phyloP scores from a whole-genome alignment of 2,329 filamentous ascomycete species.

The Phaeosphaeria sp. region DNA sequence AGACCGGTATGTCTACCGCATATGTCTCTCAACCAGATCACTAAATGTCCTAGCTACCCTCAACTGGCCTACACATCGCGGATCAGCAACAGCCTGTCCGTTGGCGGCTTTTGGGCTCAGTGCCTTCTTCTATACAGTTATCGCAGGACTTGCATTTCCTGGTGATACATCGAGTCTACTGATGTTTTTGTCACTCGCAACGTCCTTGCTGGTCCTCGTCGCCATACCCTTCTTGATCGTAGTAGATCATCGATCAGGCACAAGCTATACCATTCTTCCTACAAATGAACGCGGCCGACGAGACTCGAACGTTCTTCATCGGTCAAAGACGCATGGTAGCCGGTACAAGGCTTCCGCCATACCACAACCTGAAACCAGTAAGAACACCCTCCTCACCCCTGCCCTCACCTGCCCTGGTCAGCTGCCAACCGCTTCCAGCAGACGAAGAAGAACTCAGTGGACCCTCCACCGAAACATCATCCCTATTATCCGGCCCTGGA shows the following conservation, averaged over 20 bases:
- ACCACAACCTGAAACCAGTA: constrained; percentile 68
- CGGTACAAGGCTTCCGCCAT: constrained; percentile 48
- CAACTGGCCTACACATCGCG: constrained; percentile 90
- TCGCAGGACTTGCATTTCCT: constrained; percentile 79
- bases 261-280: constrained; percentile 64
- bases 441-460: constrained; percentile 44
- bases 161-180: constrained; percentile 84
- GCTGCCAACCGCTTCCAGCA: constrained; percentile 44
- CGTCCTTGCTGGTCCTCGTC: constrained; percentile 74
- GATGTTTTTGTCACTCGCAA: constrained; percentile 79
- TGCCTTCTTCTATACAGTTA: constrained; percentile 91
- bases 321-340: constrained; percentile 56
- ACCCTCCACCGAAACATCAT: constrained; percentile 76
- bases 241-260: constrained; percentile 66
- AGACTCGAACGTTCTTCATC: constrained; percentile 54
- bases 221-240: constrained; percentile 87
- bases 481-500: constrained; percentile 73
- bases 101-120: constrained; percentile 92
- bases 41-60: constrained; percentile 68
- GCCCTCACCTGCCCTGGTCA: constrained; percentile 25
- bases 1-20: constrained; percentile 60
- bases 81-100: constrained; percentile 93
- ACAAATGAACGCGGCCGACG: constrained; percentile 54
- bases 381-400: constrained; percentile 42
- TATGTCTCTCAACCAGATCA: not conserved